A percentile compares a stretch with the other conserved stretches of the same genome.
phyloP scores from a whole-genome alignment of 1,284 basidiomycete species.

The Apiotrichum gamsii region DNA sequence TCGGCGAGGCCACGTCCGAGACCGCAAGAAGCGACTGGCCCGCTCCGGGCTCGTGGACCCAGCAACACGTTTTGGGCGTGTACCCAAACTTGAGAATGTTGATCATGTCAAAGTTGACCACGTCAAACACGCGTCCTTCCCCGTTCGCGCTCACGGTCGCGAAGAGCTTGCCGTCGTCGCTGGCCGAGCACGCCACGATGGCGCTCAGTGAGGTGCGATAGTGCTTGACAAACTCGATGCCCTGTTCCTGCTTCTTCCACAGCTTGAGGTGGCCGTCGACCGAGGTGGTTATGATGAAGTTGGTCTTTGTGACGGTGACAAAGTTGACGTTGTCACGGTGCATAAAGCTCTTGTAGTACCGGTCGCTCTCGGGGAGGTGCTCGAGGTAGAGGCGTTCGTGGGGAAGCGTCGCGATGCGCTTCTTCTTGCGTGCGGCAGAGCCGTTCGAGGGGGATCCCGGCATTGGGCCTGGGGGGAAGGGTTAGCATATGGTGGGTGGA shows the following conservation, averaged over 20 bases:
- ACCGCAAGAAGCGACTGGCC: constrained; percentile 83
- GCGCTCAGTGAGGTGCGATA: constrained; percentile 84
- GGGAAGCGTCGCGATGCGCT: constrained; percentile 55
- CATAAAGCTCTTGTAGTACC: constrained; percentile 98
- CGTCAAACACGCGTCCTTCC: constrained; percentile 90
- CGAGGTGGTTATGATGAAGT: constrained; percentile 90
- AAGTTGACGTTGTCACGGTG: constrained; percentile 90
- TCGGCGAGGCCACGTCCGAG: constrained; percentile 69
- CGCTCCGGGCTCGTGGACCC: constrained; percentile 84
- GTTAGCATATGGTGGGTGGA: too few species aligned
- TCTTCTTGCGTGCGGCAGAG: constrained; percentile 28
- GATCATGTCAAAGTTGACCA: constrained; percentile 98
- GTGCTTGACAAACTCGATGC: constrained; percentile 89
- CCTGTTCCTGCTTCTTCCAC: constrained; percentile 94
- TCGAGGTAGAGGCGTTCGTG: constrained; percentile 82
- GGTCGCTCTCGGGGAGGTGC: constrained; percentile 82
- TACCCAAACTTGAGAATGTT: constrained; percentile 90
- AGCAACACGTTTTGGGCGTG: constrained; percentile 78
- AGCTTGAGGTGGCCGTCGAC: constrained; percentile 93
- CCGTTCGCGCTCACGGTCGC: constrained; percentile 82
- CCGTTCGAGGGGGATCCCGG: constrained; percentile 13
- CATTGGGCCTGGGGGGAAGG: constrained; percentile 26
- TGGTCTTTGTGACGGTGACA: constrained; percentile 75
- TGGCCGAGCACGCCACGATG: constrained; percentile 74
- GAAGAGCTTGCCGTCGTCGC: constrained; percentile 85